Evolutionary conservation across 2,329 filamentous ascomycete species (phyloP), one percentile per base, ranked within the genome.

Genomic region (Rutstroemia sp.): DNA sequence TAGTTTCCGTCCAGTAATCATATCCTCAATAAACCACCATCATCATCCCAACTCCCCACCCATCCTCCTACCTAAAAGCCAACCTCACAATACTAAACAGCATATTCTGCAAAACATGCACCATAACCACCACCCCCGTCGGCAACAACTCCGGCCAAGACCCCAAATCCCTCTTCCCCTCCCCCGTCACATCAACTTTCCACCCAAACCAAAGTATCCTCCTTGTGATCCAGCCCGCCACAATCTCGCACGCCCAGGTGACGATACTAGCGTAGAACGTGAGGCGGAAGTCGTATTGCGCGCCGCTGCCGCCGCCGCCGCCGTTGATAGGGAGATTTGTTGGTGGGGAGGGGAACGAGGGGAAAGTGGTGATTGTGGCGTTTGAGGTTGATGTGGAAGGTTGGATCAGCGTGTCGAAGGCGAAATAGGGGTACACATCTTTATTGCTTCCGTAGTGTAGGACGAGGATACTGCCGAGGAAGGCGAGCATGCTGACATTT

Each of bases 21-120:
- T 10, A 30, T 10, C 27, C 27, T 30, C 27, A 30, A 9, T 30
- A 12, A 30, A 30, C n/a, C 40, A 30, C 14, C 45, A 25, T n/a
- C 21, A 17, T n/a, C 21, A 30, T 27, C 16, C 17, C 9, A 16
- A 44, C 16, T 44, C 40, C n/a, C 3, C 14, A 10, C 17, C n/a
- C 8, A 17, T 23, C 8, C 1, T 4, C 25, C 19, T 57, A 69
- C 54, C 67, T 63, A 57, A 87, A 87, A 61, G 81, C 78, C 65
- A 87, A 71, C 60, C 83, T 77, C 38, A 86, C 80, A 64, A 87
- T 87, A 47, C 81, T 83, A 71, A 87, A 87, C 56, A 87, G 70
- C 84, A 87, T 87, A 68, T 87, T 87, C 71, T 87, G 84, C 70
- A 87, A 67, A 51, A 87, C 84, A 64, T 87, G 84, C 67, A 87